Conservation (phyloP, 2,329 filamentous ascomycete species). For the Pseudocercospora musae region DNA sequence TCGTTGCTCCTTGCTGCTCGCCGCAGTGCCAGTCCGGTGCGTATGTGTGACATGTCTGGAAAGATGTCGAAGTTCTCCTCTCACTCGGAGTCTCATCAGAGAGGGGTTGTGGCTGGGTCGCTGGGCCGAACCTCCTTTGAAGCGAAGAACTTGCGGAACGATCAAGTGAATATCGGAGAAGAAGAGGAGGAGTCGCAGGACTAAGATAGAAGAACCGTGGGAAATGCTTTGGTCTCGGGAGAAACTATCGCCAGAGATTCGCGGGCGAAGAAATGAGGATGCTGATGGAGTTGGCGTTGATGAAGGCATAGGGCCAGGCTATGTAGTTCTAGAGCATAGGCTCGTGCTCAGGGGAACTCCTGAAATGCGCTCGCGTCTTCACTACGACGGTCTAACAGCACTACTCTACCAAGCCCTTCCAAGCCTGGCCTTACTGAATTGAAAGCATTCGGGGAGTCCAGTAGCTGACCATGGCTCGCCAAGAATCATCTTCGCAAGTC, state of each 20-base stretch:
- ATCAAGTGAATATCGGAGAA: too few species aligned
- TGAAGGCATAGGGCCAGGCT: background rate
- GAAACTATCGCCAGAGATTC: too few species aligned
- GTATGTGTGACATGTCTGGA: background rate
- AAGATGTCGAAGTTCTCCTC: background rate
- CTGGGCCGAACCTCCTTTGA: too few species aligned
- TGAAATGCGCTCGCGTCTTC: background rate
- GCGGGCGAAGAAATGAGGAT: background rate
- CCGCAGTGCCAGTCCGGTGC: background rate
- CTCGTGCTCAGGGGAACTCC: background rate
- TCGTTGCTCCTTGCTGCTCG: background rate
- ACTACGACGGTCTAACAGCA: background rate
- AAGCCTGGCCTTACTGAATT: constrained; percentile 19
- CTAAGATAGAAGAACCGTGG: too few species aligned
- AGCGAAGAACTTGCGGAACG: too few species aligned
- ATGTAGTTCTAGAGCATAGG: background rate
- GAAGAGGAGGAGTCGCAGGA: too few species aligned
- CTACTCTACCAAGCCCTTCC: constrained; percentile 16
- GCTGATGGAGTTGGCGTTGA: background rate
- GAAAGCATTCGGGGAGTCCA: constrained; percentile 25
- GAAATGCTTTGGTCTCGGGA: too few species aligned
- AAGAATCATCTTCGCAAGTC: constrained; percentile 42
- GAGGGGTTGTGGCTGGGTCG: background rate
- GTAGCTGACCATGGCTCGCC: constrained; percentile 27
- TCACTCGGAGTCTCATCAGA: background rate